Conservation (phyloP, 225 moss, liverwort and hornwort genomes). For the Thuidium tamariscinum region DNA sequence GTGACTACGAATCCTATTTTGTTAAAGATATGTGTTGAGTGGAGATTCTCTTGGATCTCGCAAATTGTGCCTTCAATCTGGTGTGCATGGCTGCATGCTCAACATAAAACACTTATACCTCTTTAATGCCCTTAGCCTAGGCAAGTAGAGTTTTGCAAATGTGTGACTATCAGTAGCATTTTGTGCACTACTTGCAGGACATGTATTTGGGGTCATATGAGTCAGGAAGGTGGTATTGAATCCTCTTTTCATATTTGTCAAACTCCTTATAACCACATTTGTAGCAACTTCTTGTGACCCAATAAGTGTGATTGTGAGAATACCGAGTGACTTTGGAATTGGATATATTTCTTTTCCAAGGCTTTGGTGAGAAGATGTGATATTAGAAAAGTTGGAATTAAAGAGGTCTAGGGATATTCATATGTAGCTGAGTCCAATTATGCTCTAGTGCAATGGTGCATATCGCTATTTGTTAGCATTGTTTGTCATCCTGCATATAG, state of each 20-base stretch:
- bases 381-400: neutral
- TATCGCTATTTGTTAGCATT: neutral
- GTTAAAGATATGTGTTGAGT: slow-evolving; percentile 34
- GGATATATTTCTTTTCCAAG: neutral
- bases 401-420: neutral
- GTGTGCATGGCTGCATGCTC: slow-evolving; percentile 16
- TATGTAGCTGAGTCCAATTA: neutral
- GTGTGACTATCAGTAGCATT: neutral
- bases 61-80: slow-evolving; percentile 21
- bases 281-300: neutral
- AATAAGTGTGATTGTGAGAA: neutral
- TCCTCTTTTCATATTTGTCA: neutral
- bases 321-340: neutral
- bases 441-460: neutral
- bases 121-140: neutral
- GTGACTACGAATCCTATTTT: slow-evolving; percentile 53
- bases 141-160: neutral
- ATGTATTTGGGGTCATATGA: neutral
- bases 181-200: too few species aligned
- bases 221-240: neutral
- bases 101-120: neutral
- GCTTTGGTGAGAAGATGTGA: neutral
- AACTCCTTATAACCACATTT: neutral
- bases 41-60: slow-evolving; percentile 20
- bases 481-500: neutral